Conservation (phyloP, 176 grass and related monocot genomes). For the Coix lacrymajobi region DNA sequence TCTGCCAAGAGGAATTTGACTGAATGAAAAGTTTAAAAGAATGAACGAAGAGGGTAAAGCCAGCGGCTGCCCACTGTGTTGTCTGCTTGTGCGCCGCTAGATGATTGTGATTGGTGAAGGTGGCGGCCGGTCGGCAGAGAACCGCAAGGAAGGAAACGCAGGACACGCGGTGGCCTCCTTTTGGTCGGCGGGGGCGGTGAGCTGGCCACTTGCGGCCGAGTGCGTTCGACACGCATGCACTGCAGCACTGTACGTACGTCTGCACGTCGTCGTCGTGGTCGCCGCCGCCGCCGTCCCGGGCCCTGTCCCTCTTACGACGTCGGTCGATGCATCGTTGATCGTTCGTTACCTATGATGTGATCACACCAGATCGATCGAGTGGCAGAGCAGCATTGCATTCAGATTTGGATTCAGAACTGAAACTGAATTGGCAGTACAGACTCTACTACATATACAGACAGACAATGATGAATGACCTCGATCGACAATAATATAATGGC, state of each 20-base stretch:
- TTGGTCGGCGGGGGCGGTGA: constrained; percentile 31
- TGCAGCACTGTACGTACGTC: too few species aligned
- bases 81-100: background rate
- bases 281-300: too few species aligned
- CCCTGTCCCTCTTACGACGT: too few species aligned
- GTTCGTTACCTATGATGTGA: too few species aligned
- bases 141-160: background rate
- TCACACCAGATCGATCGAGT: too few species aligned
- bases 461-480: background rate
- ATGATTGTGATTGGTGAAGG: background rate
- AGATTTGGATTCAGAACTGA: background rate
- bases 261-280: too few species aligned
- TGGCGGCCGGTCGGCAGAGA: background rate
- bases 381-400: too few species aligned
- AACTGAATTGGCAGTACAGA: background rate
- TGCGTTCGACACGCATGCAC: background rate
- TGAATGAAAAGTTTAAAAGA: background rate
- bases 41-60: background rate
- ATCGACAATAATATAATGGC: too few species aligned
- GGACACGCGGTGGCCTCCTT: constrained; percentile 21
- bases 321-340: too few species aligned
- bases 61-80: background rate
- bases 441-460: too few species aligned
- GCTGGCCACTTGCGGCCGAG: constrained; percentile 33
- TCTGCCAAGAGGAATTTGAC: background rate